Evolutionary conservation across 2,329 filamentous ascomycete species (phyloP).

Genomic region (Fusarium begoniae): DNA sequence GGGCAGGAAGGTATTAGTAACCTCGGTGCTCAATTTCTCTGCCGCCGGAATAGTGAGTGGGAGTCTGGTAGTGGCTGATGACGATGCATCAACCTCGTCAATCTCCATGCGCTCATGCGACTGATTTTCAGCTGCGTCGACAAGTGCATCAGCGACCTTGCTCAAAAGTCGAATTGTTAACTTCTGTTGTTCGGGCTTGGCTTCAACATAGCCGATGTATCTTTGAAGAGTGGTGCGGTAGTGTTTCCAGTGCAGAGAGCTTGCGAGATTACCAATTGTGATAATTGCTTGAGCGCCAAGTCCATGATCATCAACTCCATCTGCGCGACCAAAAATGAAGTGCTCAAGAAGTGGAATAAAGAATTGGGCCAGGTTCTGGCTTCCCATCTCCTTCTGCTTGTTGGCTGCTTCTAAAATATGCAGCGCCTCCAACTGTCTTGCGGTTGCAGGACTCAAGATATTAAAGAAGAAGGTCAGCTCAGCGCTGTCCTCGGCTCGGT

Average conservation of each 20-base stretch:
- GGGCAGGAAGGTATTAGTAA: slow-evolving; percentile 80
- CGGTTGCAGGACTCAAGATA: slow-evolving; percentile 87
- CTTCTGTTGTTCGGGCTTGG: slow-evolving; percentile 85
- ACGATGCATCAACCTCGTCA: slow-evolving; percentile 44
- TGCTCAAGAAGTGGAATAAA: slow-evolving; percentile 93
- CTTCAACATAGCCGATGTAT: slow-evolving; percentile 83
- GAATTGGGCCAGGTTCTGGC: slow-evolving; percentile 83
- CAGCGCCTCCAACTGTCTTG: slow-evolving; percentile 85
- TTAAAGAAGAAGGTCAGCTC: slow-evolving; percentile 88
- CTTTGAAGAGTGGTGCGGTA: slow-evolving; percentile 85
- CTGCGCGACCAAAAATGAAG: slow-evolving; percentile 85
- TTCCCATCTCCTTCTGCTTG: slow-evolving; percentile 69
- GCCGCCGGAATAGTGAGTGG: slow-evolving; percentile 72
- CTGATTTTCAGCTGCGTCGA: slow-evolving; percentile 59
- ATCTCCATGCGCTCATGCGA: slow-evolving; percentile 55
- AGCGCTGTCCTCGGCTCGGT: slow-evolving; percentile 69
- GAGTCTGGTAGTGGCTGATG: slow-evolving; percentile 56
- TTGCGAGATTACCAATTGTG: slow-evolving; percentile 78
- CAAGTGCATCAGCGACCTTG: slow-evolving; percentile 81
- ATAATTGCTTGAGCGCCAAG: slow-evolving; percentile 86
- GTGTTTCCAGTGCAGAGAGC: slow-evolving; percentile 87
- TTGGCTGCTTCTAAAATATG: slow-evolving; percentile 78
- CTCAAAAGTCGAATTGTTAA: slow-evolving; percentile 84
- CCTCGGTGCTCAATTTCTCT: slow-evolving; percentile 74
- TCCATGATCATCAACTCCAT: slow-evolving; percentile 80